Base-by-base conservation (phyloP, 2,329 filamentous ascomycete genomes). In the Ceratocystis lukuohia region DNA sequence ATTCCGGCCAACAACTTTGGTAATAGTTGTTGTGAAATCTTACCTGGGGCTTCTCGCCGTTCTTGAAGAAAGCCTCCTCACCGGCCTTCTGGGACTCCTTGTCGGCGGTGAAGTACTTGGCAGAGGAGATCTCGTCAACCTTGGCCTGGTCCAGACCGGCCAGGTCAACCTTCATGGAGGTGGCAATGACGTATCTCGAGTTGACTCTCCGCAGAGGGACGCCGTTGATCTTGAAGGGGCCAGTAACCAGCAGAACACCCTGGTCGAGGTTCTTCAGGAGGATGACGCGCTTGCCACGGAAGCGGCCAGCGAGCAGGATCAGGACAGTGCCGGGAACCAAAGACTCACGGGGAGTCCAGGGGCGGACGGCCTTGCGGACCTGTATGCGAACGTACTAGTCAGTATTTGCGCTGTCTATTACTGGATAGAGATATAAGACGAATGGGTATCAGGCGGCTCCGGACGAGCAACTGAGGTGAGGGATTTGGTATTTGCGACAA, bases 201-300 rank as follows among this genome's bases (percentile, higher is more conserved):
- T 95, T 95, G 78, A 95, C 89, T 79, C 89, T 87, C 82, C 94
- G 88, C 76, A 99, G 88, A 74, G 94, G 94, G 72, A 99, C 94
- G 80, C 94, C 94, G 84, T 99, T 99, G 83, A 99, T 88, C 88
- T 97, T 99, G 89, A 97, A 99, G 78, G 94, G 94, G 75, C 94
- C 94, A 77, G 94, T 99, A 76, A 99, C 91, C 79, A 99, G 91
- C 79, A 99, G 91, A 72, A 96, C 91, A 82, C 94, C 94, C 84
- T 96, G 91, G 77, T 90, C 84, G 77, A 99, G 92, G 80, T 88
- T 86, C 88, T 97, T 97, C 79, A 99, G 89, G 82, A 97, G 91
- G 76, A 99, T 85, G 76, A 99, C 94, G 79, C 94, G 94, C 91
- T 99, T 99, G 85, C 94, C 94, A 76, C 94, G 93, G 91, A 97